Conservation (phyloP, 2,329 filamentous ascomycete species). For the Ophiostoma sp. region DNA sequence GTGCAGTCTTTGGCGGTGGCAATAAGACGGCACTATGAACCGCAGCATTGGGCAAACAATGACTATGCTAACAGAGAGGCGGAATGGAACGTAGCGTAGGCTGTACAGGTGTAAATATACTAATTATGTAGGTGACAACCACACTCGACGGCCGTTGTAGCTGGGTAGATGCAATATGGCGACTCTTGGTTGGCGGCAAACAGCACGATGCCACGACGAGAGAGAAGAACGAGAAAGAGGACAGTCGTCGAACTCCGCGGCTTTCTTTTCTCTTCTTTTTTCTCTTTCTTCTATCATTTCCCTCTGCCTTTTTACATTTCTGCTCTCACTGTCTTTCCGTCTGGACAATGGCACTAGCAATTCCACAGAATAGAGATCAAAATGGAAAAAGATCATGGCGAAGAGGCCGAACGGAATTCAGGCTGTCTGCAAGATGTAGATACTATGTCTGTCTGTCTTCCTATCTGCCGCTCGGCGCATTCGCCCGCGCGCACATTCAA, state of each 20-base stretch:
- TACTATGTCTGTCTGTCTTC: too few relatives aligned
- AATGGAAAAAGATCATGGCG: not conserved
- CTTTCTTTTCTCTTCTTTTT: not conserved
- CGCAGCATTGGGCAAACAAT: not conserved
- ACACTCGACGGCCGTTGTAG: not conserved
- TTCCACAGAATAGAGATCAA: constrained; percentile 9
- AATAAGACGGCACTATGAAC: not conserved
- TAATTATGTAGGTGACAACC: not conserved
- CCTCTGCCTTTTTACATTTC: not conserved
- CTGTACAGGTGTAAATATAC: not conserved
- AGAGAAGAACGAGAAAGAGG: too few relatives aligned
- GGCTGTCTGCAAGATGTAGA: too few relatives aligned
- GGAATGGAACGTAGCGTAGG: constrained; percentile 6
- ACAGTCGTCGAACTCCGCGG: too few relatives aligned
- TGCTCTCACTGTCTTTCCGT: not conserved
- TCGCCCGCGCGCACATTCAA: too few relatives aligned
- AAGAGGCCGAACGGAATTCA: too few relatives aligned
- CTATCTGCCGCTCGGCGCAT: too few relatives aligned
- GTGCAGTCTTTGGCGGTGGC: not conserved
- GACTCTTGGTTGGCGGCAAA: too few relatives aligned
- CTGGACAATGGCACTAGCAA: not conserved
- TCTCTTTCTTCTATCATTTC: not conserved
- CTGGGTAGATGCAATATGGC: not conserved
- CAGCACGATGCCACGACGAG: too few relatives aligned
- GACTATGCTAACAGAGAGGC: not conserved